A percentile compares a stretch with the other conserved stretches of the same genome.
phyloP scores from a whole-genome alignment of 1,139 yeast genomes.

The Kodamaea plutei region DNA sequence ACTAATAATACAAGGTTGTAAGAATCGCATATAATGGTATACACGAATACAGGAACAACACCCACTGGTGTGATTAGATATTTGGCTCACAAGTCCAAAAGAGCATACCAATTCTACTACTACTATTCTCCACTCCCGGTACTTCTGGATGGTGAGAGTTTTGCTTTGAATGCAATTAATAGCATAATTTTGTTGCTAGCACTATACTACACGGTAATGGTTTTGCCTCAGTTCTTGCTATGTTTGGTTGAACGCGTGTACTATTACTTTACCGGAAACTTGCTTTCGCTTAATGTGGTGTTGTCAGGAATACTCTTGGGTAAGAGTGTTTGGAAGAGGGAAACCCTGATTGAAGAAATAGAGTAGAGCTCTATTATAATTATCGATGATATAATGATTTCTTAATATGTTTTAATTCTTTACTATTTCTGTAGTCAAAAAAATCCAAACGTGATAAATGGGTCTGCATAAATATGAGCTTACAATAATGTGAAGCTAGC shows the following conservation, averaged over 20 bases:
- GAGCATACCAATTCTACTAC: slow-evolving; percentile 21
- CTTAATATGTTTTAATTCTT: too few relatives aligned
- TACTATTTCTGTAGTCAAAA: not conserved
- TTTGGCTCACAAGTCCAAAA: slow-evolving; percentile 11
- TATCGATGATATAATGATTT: too few relatives aligned
- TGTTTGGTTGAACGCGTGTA: slow-evolving; percentile 14
- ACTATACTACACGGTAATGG: slow-evolving; percentile 7
- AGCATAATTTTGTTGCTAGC: slow-evolving; percentile 2
- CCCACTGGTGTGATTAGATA: slow-evolving; percentile 1
- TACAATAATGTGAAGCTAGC: too few relatives aligned
- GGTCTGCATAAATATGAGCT: too few relatives aligned
- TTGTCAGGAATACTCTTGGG: slow-evolving; percentile 9
- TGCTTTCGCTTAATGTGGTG: slow-evolving; percentile 11
- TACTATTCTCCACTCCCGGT: slow-evolving; percentile 28
- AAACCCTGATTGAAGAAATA: slow-evolving; percentile 1
- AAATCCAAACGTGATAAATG: not conserved
- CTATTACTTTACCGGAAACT: slow-evolving; percentile 21
- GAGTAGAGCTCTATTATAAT: not conserved
- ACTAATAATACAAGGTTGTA: too few relatives aligned
- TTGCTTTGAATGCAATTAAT: slow-evolving; percentile 15
- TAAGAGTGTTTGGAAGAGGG: slow-evolving; percentile 7
- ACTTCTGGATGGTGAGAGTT: slow-evolving; percentile 21
- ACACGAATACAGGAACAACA: too few relatives aligned
- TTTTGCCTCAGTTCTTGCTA: slow-evolving; percentile 16
- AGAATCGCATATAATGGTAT: too few relatives aligned